phyloP scores from a whole-genome alignment of 495 filamentous ascomycete species.

The Aspergillus avenaceus region DNA sequence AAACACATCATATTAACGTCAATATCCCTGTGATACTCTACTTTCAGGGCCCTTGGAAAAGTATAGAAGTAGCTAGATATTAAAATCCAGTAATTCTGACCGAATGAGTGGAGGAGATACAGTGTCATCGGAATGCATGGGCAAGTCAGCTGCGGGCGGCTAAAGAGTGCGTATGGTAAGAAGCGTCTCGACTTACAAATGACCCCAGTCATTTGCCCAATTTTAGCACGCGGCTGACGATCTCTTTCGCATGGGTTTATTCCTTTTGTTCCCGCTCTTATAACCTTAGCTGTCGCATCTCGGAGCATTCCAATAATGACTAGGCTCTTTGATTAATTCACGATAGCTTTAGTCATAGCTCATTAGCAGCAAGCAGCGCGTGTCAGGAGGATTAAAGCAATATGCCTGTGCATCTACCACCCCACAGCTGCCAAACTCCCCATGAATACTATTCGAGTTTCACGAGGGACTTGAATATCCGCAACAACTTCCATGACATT shows the following conservation, averaged over 20 bases:
- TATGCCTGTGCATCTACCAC: constrained; percentile 12
- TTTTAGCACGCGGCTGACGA: constrained; percentile 5
- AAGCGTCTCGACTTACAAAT: not conserved
- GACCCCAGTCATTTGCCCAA: constrained; percentile 2
- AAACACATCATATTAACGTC: no score
- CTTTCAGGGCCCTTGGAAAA: no score
- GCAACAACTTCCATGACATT: constrained; percentile 48
- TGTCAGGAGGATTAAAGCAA: not conserved
- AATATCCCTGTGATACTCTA: no score
- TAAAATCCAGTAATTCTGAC: not conserved
- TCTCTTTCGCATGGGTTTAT: not conserved
- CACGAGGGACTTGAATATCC: constrained; percentile 11
- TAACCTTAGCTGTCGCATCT: no score
- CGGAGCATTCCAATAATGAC: no score
- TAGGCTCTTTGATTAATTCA: no score
- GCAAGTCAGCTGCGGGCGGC: not conserved
- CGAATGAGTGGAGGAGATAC: not conserved
- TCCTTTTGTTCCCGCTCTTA: no score
- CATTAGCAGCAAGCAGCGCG: not conserved
- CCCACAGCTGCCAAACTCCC: constrained; percentile 17
- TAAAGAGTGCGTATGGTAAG: not conserved
- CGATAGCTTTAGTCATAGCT: no score
- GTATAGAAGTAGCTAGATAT: no score
- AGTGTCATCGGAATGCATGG: not conserved
- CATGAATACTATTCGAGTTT: constrained; percentile 38